phyloP scores from a whole-genome alignment of 2,329 filamentous ascomycete genomes.

The Leptographium wingfieldii region DNA sequence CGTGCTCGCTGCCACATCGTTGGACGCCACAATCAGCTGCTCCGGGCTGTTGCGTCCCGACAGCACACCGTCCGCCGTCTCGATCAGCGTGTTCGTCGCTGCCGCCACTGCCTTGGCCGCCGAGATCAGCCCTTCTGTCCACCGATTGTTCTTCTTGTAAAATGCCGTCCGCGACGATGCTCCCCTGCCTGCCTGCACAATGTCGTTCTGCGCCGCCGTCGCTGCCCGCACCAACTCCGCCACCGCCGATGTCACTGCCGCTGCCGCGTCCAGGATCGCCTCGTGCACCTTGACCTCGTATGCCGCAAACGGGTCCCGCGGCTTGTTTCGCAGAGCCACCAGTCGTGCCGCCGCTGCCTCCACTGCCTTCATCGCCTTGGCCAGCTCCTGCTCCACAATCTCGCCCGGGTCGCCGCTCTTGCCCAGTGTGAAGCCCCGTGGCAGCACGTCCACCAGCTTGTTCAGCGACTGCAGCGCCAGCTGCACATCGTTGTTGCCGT shows the following conservation, averaged over 20 bases:
- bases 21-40: constrained; percentile 94
- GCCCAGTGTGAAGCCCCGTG: constrained; percentile 74
- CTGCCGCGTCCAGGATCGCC: constrained; percentile 82
- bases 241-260: constrained; percentile 88
- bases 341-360: constrained; percentile 82
- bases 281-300: constrained; percentile 96
- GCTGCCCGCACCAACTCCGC: constrained; percentile 90
- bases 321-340: constrained; percentile 88
- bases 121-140: constrained; percentile 95
- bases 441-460: constrained; percentile 84
- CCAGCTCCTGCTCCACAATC: constrained; percentile 81
- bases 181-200: constrained; percentile 84
- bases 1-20: constrained; percentile 90
- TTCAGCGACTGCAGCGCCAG: constrained; percentile 87
- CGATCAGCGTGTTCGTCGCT: constrained; percentile 91
- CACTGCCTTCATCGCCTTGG: constrained; percentile 89
- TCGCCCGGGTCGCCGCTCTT: constrained; percentile 81
- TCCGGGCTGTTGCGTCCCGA: constrained; percentile 86
- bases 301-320: constrained; percentile 86
- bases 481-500: constrained; percentile 92
- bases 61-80: constrained; percentile 93
- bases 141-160: constrained; percentile 99
- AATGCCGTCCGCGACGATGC: constrained; percentile 82
- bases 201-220: constrained; percentile 86
- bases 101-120: constrained; percentile 91